Conservation (phyloP, 1,139 yeast genomes). For the Saccharomycopsis phalli region DNA sequence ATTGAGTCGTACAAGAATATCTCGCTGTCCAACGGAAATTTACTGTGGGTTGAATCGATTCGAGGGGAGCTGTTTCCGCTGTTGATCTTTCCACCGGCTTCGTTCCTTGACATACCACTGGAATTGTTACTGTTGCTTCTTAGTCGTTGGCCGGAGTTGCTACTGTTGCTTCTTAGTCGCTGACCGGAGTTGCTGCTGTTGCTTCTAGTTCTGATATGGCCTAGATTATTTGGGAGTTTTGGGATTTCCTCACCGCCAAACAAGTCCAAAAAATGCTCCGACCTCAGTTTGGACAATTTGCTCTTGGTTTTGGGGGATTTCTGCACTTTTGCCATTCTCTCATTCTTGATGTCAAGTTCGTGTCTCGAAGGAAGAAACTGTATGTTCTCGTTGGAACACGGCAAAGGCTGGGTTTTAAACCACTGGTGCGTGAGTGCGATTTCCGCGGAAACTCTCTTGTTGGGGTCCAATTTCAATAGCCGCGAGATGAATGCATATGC, state of each 20-base stretch:
- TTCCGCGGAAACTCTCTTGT: constrained; percentile 62
- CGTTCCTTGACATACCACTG: background rate
- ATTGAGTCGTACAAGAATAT: background rate
- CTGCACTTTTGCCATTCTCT: constrained; percentile 4
- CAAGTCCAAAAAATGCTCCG: constrained; percentile 10
- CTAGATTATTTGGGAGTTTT: constrained; percentile 3
- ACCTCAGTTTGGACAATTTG: constrained; percentile 7
- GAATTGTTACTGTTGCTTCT: constrained; percentile 4
- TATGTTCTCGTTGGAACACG: constrained; percentile 38
- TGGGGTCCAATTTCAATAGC: constrained; percentile 59
- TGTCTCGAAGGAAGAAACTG: constrained; percentile 72
- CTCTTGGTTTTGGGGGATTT: constrained; percentile 5
- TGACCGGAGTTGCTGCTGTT: background rate
- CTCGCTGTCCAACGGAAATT: background rate
- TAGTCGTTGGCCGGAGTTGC: background rate
- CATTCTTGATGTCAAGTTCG: constrained; percentile 67
- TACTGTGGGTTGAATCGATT: background rate
- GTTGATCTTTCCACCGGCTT: constrained; percentile 1
- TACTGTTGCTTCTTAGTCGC: background rate
- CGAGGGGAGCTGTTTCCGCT: background rate
- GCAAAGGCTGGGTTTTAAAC: constrained; percentile 57
- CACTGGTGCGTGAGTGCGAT: constrained; percentile 68
- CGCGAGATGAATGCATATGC: constrained; percentile 40
- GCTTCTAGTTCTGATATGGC: constrained; percentile 5
- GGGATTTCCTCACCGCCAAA: constrained; percentile 7